phyloP scores from a whole-genome alignment of 2,329 filamentous ascomycete species.

The Scytalidium sp. region DNA sequence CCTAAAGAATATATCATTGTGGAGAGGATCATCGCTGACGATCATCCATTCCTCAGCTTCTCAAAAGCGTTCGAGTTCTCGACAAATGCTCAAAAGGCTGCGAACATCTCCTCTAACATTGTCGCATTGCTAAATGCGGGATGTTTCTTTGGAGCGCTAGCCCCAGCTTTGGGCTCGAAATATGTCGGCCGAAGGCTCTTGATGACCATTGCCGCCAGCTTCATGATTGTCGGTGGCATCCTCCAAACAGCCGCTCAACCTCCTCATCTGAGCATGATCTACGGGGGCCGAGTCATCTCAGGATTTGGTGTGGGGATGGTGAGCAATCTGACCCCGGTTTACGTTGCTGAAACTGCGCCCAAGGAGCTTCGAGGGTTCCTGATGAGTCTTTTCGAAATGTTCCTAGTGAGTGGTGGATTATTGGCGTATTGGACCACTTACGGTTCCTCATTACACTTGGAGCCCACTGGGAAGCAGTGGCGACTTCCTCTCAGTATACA shows the following conservation, averaged over 20 bases:
- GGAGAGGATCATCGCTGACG: too few species aligned
- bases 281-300: constrained; percentile 21
- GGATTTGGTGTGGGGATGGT: constrained; percentile 36
- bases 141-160: constrained; percentile 48
- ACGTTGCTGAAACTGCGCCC: constrained; percentile 43
- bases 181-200: constrained; percentile 42
- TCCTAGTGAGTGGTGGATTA: constrained; percentile 41
- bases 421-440: constrained; percentile 30
- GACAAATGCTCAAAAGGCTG: constrained; percentile 6
- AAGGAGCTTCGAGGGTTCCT: constrained; percentile 41
- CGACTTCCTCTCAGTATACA: constrained; percentile 49
- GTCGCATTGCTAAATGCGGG: constrained; percentile 50
- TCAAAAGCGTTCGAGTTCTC: constrained; percentile 10
- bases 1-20: too few species aligned
- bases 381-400: constrained; percentile 42
- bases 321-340: constrained; percentile 43
- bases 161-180: constrained; percentile 45
- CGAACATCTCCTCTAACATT: constrained; percentile 30
- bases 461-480: constrained; percentile 34
- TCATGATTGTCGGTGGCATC: constrained; percentile 20
- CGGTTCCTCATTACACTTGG: constrained; percentile 39
- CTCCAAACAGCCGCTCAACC: constrained; percentile 10
- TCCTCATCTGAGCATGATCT: constrained; percentile 16
- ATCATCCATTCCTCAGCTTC: too few species aligned
- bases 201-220: constrained; percentile 39